Conservation (phyloP, 2,329 filamentous ascomycete species). For the Xylariales sp. region DNA sequence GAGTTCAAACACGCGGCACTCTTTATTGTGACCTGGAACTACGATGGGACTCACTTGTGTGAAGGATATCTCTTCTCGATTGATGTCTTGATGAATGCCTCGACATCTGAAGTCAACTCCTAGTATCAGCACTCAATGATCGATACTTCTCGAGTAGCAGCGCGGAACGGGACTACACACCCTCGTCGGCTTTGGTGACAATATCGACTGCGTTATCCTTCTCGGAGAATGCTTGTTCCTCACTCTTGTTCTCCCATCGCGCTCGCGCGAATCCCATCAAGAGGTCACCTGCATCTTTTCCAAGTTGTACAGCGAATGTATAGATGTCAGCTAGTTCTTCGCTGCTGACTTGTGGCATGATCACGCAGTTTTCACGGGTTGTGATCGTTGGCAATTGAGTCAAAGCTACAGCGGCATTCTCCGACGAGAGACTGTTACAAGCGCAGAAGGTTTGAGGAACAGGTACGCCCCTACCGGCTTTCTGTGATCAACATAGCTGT, state of each 20-base stretch:
- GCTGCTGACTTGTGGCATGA: constrained; percentile 24
- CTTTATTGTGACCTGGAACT: background rate
- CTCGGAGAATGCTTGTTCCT: constrained; percentile 45
- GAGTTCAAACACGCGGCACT: background rate
- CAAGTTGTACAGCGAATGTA: constrained; percentile 64
- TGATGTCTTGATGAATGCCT: constrained; percentile 60
- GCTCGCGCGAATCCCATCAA: constrained; percentile 59
- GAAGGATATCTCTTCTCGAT: constrained; percentile 57
- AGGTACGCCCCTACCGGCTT: too few species aligned
- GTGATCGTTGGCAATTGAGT: background rate
- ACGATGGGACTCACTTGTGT: constrained; percentile 51
- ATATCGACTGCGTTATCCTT: constrained; percentile 75
- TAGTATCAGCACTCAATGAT: background rate
- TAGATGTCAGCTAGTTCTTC: constrained; percentile 61
- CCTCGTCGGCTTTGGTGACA: constrained; percentile 71
- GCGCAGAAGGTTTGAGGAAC: too few species aligned
- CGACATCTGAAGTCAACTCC: constrained; percentile 51
- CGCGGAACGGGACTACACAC: constrained; percentile 32
- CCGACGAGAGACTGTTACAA: too few species aligned
- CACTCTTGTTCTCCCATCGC: constrained; percentile 37
- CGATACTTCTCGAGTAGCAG: background rate
- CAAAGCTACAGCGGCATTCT: too few species aligned
- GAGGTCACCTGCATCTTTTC: constrained; percentile 64
- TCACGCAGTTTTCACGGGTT: background rate
- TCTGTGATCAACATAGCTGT: too few species aligned